A percentile compares a stretch with the other conserved stretches of the same genome.
Evolutionary conservation across 2,329 filamentous ascomycete genomes (phyloP).

Genomic region (Albifimbria verrucaria): DNA sequence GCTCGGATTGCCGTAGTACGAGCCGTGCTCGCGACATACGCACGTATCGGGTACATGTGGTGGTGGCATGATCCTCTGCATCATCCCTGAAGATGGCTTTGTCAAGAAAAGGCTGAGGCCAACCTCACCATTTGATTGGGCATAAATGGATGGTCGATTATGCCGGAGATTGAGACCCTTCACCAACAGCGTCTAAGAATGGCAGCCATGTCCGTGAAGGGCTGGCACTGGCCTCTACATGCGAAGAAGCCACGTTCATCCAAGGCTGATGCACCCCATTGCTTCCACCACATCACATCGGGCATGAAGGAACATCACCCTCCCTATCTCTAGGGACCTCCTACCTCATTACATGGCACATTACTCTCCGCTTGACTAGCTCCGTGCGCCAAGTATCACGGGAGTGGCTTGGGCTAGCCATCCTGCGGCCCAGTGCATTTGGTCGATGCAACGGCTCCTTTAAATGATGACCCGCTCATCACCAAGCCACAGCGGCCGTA

Average conservation of each 20-base stretch:
- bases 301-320: no score
- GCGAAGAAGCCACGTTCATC: no score
- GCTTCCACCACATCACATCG: no score
- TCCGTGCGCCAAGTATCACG: background rate
- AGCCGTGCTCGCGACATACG: background rate
- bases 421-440: background rate
- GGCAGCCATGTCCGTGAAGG: no score
- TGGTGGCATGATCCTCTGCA: background rate
- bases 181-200: no score
- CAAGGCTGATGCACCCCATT: no score
- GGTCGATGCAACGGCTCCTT: background rate
- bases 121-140: background rate
- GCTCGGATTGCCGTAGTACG: no score
- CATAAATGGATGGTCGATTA: no score
- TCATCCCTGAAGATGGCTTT: background rate
- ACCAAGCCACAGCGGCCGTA: background rate
- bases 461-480: background rate
- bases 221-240: no score
- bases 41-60: background rate
- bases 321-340: no score
- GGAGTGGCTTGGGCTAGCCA: background rate
- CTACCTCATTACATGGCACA: background rate
- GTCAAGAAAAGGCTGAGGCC: background rate
- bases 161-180: no score
- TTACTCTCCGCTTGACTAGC: background rate